Evolutionary conservation across 352 stramenopile genomes (phyloP), one percentile per base, ranked within the genome.

Genomic region (Thalassiosira ordinaria): DNA sequence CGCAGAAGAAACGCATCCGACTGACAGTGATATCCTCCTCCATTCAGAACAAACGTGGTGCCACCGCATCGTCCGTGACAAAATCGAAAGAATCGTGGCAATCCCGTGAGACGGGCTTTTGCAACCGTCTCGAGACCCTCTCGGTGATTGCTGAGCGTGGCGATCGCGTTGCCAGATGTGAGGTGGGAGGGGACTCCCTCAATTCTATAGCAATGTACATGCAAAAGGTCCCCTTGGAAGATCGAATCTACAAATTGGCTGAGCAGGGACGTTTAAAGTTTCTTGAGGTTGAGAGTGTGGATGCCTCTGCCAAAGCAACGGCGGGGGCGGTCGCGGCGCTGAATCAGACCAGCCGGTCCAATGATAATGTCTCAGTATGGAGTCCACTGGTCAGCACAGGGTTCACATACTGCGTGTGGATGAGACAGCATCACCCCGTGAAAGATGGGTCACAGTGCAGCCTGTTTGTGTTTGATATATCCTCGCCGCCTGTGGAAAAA

Each of bases 141-240:
- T 94, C 80, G 24, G 75, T 89, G 11, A 90, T 94, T 66, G 86
- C 86, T 22, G 86, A 92, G 65, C 78, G 85, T n/a, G 86, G 82
- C 22, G 86, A 93, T 66, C 63, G 89, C 47, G 83, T 91, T 22
- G 74, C 89, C 35, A 80, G 80, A 61, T 89, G 87, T 41, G 74
- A 84, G 47, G 61, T 94, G 51, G 90, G 90, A 27, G 90, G 90
- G 11, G 89, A 93, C 69, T 87, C 80, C 35, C 82, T 94, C 13
- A 94, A 93, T 72, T 88, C 83, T n/a, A 82, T 93, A 56, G 82
- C 84, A 33, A 87, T 94, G 70, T 86, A 92, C 62, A 86, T 93
- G 76, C 88, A 93, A 57, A 89, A 93, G 55, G 75, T 89, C 5
- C 81, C 80, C 4, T 59, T 94, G 1, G 90, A 93, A 77, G 90